Evolutionary conservation across 2,329 filamentous ascomycete genomes (phyloP).

Genomic region (Cordyceps militaris): DNA sequence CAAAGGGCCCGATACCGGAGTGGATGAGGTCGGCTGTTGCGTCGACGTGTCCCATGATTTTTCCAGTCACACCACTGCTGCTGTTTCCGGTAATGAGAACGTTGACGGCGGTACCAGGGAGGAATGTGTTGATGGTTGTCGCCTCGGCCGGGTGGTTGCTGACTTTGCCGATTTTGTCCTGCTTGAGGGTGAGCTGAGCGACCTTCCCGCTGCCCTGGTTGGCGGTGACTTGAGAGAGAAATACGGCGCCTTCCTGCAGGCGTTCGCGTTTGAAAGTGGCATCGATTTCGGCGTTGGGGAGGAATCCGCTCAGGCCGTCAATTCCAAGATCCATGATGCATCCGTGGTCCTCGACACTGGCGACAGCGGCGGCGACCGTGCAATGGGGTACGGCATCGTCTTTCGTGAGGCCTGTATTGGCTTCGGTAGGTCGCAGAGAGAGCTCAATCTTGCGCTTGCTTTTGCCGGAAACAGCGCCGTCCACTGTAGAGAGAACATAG

Average conservation of each 20-base stretch:
- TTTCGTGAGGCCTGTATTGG: conserved; percentile 68
- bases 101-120: conserved; percentile 87
- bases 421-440: conserved; percentile 69
- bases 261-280: conserved; percentile 54
- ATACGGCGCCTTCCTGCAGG: conserved; percentile 75
- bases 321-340: conserved; percentile 88
- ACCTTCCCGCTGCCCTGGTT: conserved; percentile 70
- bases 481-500: conserved; percentile 70
- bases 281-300: conserved; percentile 77
- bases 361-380: conserved; percentile 79
- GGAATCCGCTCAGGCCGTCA: conserved; percentile 68
- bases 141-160: conserved; percentile 64
- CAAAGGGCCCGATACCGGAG: conserved; percentile 66
- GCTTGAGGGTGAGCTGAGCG: conserved; percentile 73
- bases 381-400: conserved; percentile 68
- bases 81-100: conserved; percentile 73
- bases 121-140: conserved; percentile 80
- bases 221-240: conserved; percentile 74
- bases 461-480: conserved; percentile 55
- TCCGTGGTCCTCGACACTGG: conserved; percentile 93
- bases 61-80: conserved; percentile 71
- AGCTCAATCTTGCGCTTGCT: conserved; percentile 79
- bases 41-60: conserved; percentile 86
- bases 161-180: conserved; percentile 60
- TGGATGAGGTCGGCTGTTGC: conserved; percentile 87